Evolutionary conservation across 23 red algal species (phyloP), one percentile per base, ranked within the genome.

Genomic region (Gracilaria domingensis): DNA sequence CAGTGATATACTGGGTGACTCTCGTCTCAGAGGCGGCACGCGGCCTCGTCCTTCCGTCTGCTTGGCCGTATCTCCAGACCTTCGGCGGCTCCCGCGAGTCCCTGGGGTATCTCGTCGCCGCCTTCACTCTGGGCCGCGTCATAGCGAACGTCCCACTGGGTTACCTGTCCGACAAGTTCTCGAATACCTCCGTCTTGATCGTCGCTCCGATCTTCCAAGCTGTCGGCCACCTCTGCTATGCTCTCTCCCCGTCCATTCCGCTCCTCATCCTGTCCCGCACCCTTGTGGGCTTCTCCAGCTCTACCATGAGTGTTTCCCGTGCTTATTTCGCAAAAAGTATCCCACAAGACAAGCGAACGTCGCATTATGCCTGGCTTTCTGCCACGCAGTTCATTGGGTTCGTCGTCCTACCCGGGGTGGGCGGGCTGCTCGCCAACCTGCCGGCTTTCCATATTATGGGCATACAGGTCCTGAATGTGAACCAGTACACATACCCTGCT

Each of bases 341-440:
- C 58, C 54, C 88, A 18, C 32, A 61, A 18, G 47, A 38, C 4
- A 67, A 84, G 20, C 89, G 93, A 16, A 98, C 96, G 12, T 39
- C 70, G 11, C 92, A 98, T 53, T 95, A 95, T 88, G 92, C 79
- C 26, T 95, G 93, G 35, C 90, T 98, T 62, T 95, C 93, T 51
- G 96, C 72, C 45, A n/a, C 93, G 33, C 96, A 98, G 88, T 98
- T 98, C 73, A 53, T 95, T 2, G 96, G 96, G 33, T 98, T 98
- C 80, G 96, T 93, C 53, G 93, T 95, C 36, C 61, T 98, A 12
- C 96, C 96, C 13, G 84, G 93, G 21, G 87, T 77, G n/a, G 89
- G 92, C 40, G 93, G 86, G 13, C 59, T 87, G 25, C 61, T 98
- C 56, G 93, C 92, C 8, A 45, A 62, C 33, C 57, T 98, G 36